Base-by-base conservation (phyloP, 2,329 filamentous ascomycete species). In the Plenodomus biglobosus region DNA sequence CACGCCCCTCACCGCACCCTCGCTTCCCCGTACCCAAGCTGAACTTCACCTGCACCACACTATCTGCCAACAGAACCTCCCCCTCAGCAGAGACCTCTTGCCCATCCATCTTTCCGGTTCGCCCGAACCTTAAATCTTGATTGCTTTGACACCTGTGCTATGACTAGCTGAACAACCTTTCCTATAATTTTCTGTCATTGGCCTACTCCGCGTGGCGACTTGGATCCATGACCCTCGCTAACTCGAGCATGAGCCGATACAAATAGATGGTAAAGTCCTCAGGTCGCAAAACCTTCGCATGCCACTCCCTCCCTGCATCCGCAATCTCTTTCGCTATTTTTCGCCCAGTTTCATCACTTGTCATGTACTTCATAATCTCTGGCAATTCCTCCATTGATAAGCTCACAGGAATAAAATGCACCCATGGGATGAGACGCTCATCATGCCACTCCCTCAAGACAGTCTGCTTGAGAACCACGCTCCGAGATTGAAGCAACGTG, bases 361-460 rank as follows among this genome's bases (percentile, higher is more conserved):
- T 54, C 13, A 60, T 16, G 24, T 55, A 54, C 10, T 11, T 37
- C 32, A 62, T 43, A 15, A 52, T 6, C 36, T 63, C 58, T 0
- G 54, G 56, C 11, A 62, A n/a, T 24, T 63, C 57, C 22, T 58
- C 55, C 53, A 62, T 58, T 10, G 50, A 39, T 19, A 48, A 38
- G 22, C 58, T 64, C 5, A 62, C 57, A 1, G 69, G 68, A 3
- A 72, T 58, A 42, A 69, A 71, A 42, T 73, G 70, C 21, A 64
- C 55, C 69, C 69, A 73, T 0, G 69, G 64, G 8, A 70, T 45
- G 11, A 72, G 50, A 6, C 69, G 57, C 19, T 63, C 61, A 39
- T 73, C 69, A 50, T 72, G 68, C 69, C 69, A 73, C 47, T 71
- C 69, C 45, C 65, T 51, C 44, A 68, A 63, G n/a, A 72, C 54